These are phyloP conservation scores for Vigna radiata DNA, from an alignment of 306 rosid species.

Conservation along the genomic window DNA sequence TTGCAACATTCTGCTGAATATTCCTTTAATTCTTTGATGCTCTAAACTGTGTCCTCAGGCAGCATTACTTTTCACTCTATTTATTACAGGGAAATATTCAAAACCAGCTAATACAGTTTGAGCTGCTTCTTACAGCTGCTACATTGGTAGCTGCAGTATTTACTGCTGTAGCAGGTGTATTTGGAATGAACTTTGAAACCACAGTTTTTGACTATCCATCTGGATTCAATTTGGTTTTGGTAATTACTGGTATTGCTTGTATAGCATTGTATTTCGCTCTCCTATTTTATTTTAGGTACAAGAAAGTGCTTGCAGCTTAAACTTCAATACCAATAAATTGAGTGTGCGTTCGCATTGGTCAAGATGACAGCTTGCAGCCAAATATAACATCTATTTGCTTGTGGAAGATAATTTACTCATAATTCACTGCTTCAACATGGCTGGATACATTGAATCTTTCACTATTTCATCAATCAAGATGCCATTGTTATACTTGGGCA, in stretches of 20 bases:
- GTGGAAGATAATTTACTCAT: constrained; percentile 15
- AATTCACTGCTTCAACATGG: constrained; percentile 16
- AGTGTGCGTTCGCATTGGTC: constrained; percentile 33
- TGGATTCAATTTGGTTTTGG: constrained; percentile 69
- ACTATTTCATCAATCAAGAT: constrained; percentile 53
- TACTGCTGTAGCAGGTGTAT: constrained; percentile 83
- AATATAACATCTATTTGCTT: constrained; percentile 28
- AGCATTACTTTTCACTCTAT: constrained; percentile 24
- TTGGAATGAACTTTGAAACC: constrained; percentile 82
- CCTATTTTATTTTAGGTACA: constrained; percentile 71
- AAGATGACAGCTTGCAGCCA: constrained; percentile 18
- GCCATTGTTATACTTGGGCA: constrained; percentile 69
- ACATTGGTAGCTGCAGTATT: constrained; percentile 79
- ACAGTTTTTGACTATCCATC: constrained; percentile 62
- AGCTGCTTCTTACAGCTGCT: constrained; percentile 93
- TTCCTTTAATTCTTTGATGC: constrained; percentile 38
- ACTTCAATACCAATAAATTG: constrained; percentile 30
- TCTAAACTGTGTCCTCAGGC: constrained; percentile 16
- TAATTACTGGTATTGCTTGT: constrained; percentile 62
- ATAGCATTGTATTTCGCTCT: constrained; percentile 61
- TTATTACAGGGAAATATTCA: constrained; percentile 87
- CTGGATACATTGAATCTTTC: constrained; percentile 33
- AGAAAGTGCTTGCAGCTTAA: constrained; percentile 72
- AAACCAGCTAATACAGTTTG: constrained; percentile 88
- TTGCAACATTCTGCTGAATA: constrained; percentile 24